Base-by-base conservation (phyloP, 2,329 filamentous ascomycete species). In the Tolypocladium guangdongense region DNA sequence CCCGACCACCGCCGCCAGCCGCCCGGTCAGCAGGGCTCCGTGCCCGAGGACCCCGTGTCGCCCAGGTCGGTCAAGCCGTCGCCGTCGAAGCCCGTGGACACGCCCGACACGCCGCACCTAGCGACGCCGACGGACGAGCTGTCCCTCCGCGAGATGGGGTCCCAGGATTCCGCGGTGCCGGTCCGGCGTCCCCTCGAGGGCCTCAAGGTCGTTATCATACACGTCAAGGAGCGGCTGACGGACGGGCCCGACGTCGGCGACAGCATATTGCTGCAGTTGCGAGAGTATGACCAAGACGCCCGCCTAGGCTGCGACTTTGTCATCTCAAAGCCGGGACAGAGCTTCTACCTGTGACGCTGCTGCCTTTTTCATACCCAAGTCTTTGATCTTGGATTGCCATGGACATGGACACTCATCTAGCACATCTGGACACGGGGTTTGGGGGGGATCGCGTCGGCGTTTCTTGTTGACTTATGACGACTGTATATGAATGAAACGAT, bases 221-320 rank as follows among this genome's bases (percentile, higher is more conserved):
- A 99, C 65, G 81, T 97, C 63, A 99, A 99, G 67, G 92, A 97
- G 59, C 86, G 80, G 24, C 72, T 96, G 53, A 74, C 77, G 10
- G 90, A 96, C 64, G 88, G 83, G 0, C 81, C 81, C 72, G 49
- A 82, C 78, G 2, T 79, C 75, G 37, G 71, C 0, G 82, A 88
- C 4, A 77, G 71, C 2, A 95, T 97, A 37, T 62, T 93, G 24
- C 64, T 74, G 55, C 82, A 96, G 66, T 69, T 97, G 50, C 65
- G 71, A 20, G 81, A 82, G 30, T 76, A 88, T 55, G 88, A 91
- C 56, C 70, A 75, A 52, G 80, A 81, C 14, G 78, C 73, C 10
- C 77, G 78, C 47, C 68, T 96, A 49, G 92, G 91, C 0, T 95
- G 89, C 66, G 82, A 87, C 59, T 96, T 95, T 69, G 72, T 87